These are phyloP conservation scores for Leishmania aethiopica DNA, from an alignment of 208 protist species.

Conservation along the genomic window DNA sequence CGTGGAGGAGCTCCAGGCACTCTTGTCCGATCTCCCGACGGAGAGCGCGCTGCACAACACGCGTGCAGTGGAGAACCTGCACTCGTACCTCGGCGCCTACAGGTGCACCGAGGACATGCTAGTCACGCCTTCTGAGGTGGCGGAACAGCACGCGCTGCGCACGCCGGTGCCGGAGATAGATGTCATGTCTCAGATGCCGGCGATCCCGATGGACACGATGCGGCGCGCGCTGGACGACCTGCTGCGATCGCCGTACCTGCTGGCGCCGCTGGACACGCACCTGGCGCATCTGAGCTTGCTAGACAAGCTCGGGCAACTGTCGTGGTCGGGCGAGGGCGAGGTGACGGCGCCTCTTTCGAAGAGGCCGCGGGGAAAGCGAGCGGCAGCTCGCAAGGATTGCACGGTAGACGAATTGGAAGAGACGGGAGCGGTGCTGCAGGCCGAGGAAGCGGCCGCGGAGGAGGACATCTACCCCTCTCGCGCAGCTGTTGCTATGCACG, in stretches of 20 bases:
- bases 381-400: not conserved
- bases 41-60: slow-evolving; percentile 45
- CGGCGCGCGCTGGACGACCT: slow-evolving; percentile 63
- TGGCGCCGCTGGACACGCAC: slow-evolving; percentile 69
- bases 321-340: slow-evolving; percentile 23
- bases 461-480: slow-evolving; percentile 47
- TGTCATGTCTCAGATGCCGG: slow-evolving; percentile 38
- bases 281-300: slow-evolving; percentile 45
- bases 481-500: slow-evolving; percentile 72
- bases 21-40: slow-evolving; percentile 44
- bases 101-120: slow-evolving; percentile 59
- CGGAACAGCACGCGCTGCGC: slow-evolving; percentile 40
- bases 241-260: slow-evolving; percentile 57
- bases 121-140: slow-evolving; percentile 44
- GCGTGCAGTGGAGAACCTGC: slow-evolving; percentile 39
- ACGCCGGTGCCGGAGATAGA: slow-evolving; percentile 36
- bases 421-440: not conserved
- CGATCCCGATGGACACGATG: slow-evolving; percentile 49
- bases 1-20: slow-evolving; percentile 40
- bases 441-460: not conserved
- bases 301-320: slow-evolving; percentile 34
- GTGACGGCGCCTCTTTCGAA: not conserved
- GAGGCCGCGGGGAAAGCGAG: not conserved
- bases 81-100: slow-evolving; percentile 57
- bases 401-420: not conserved